phyloP scores from a whole-genome alignment of 257 asterid genomes.

The Solanum piurae region DNA sequence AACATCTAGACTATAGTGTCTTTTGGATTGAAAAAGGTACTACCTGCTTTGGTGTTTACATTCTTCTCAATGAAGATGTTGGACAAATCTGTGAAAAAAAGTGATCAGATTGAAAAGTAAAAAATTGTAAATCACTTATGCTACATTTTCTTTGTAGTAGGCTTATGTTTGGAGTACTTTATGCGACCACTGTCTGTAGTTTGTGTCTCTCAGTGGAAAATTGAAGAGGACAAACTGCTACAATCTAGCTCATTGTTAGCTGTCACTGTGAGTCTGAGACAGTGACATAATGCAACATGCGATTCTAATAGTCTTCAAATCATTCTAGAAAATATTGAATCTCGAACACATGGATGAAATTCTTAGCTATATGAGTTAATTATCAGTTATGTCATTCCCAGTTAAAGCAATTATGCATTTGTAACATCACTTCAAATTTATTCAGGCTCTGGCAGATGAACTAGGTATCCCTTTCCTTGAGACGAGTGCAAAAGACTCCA shows the following conservation, averaged over 20 bases:
- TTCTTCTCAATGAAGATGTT: not conserved
- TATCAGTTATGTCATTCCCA: not conserved
- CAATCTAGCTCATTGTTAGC: not conserved
- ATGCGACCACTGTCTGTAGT: not conserved
- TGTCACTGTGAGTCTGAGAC: not conserved
- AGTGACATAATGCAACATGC: not conserved
- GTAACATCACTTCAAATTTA: not conserved
- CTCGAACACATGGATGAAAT: not conserved
- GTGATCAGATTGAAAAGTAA: not conserved
- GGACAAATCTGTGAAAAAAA: not conserved
- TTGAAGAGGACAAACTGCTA: not conserved
- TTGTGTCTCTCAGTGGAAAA: not conserved
- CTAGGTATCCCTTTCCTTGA: slow-evolving; percentile 95
- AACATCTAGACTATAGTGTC: not conserved
- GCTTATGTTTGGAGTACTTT: not conserved
- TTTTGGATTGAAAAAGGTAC: not conserved
- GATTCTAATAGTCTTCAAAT: not conserved
- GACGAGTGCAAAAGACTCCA: slow-evolving; percentile 94
- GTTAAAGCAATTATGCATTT: not conserved
- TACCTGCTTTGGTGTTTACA: not conserved
- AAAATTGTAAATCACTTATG: not conserved
- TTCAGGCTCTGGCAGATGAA: slow-evolving; percentile 89
- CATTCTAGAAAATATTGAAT: not conserved
- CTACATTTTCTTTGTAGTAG: not conserved
- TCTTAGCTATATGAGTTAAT: not conserved